phyloP scores from a whole-genome alignment of 225 moss, liverwort and hornwort genomes.

The Thuidium tamariscinum region DNA sequence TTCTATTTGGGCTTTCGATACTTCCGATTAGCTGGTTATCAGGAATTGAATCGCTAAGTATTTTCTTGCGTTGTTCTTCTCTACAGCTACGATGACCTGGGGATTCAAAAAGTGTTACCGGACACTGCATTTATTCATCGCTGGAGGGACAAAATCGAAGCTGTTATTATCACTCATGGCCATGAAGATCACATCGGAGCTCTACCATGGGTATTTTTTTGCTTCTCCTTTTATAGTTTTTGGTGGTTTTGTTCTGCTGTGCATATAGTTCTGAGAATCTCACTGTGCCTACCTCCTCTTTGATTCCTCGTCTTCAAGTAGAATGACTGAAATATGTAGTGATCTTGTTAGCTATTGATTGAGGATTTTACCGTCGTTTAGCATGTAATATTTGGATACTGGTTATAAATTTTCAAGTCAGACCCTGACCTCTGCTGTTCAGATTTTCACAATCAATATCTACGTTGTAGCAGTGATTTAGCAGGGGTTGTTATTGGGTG shows the following conservation, averaged over 20 bases:
- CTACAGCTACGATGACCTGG: slow-evolving; percentile 89
- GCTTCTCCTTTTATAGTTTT: background rate
- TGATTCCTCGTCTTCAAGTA: background rate
- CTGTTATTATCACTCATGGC: slow-evolving; percentile 94
- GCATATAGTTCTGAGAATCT: background rate
- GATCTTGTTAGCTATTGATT: background rate
- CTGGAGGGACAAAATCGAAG: slow-evolving; percentile 97
- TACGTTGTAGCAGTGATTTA: background rate
- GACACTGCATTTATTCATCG: slow-evolving; percentile 89
- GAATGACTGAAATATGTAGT: background rate
- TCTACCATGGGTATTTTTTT: slow-evolving; percentile 69
- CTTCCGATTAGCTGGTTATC: background rate
- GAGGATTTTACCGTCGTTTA: background rate
- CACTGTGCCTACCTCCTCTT: background rate
- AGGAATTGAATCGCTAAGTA: background rate
- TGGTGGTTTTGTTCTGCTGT: background rate
- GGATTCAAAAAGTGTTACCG: slow-evolving; percentile 85
- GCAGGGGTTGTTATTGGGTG: background rate
- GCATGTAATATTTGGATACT: background rate
- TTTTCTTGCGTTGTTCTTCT: background rate
- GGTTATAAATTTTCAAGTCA: background rate
- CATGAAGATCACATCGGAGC: slow-evolving; percentile 99
- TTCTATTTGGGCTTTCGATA: background rate
- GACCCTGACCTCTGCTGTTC: background rate
- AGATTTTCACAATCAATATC: background rate